Evolutionary conservation across 2,329 filamentous ascomycete genomes (phyloP).

Genomic region (Cytospora piceae): DNA sequence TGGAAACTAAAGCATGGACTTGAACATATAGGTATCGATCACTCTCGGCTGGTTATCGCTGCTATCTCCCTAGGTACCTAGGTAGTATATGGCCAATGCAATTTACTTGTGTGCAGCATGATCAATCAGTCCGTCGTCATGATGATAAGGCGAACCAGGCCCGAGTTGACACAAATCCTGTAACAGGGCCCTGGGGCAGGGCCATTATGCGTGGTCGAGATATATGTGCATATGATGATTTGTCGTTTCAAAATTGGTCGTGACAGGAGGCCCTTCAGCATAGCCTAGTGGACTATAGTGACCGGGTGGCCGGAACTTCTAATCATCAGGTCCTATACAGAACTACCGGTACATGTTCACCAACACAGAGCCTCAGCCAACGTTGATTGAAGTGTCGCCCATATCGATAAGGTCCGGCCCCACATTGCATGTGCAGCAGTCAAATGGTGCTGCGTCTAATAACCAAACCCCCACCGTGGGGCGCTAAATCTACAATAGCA

Average conservation of each 20-base stretch:
- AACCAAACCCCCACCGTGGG: slow-evolving; percentile 9
- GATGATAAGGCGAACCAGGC: slow-evolving; percentile 35
- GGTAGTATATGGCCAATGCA: not conserved
- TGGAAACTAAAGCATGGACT: too few relatives aligned
- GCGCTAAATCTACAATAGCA: not conserved
- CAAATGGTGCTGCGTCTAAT: not conserved
- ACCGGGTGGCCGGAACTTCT: not conserved
- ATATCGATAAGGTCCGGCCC: not conserved
- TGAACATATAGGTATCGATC: not conserved
- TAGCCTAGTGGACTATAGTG: not conserved
- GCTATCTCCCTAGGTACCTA: too few relatives aligned
- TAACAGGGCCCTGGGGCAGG: slow-evolving; percentile 36
- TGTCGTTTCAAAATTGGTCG: slow-evolving; percentile 26
- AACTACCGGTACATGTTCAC: too few relatives aligned
- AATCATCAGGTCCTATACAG: too few relatives aligned
- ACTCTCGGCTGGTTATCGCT: not conserved
- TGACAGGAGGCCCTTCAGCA: slow-evolving; percentile 5
- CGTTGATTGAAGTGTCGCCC: not conserved
- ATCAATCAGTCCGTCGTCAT: not conserved
- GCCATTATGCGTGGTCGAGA: slow-evolving; percentile 11
- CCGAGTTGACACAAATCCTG: slow-evolving; percentile 45
- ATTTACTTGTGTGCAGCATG: not conserved
- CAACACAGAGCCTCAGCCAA: not conserved
- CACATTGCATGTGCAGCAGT: not conserved
- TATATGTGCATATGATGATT: slow-evolving; percentile 23